phyloP scores from a whole-genome alignment of 345 rosid genomes.

The Ceriops decandra region DNA sequence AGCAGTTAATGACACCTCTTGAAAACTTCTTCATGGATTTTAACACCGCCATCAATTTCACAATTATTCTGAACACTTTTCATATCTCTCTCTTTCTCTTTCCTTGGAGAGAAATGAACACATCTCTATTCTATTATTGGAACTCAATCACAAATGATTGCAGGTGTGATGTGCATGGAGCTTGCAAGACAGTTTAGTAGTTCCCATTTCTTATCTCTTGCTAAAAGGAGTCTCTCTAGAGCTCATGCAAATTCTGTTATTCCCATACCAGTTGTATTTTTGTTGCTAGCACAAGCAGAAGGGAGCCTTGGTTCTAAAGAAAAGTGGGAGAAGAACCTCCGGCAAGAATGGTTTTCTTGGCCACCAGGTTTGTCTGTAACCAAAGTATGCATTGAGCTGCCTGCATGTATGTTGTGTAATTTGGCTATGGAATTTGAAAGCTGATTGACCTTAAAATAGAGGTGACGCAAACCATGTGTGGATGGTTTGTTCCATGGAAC shows the following conservation, averaged over 20 bases:
- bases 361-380: slow-evolving; percentile 58
- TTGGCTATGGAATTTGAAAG: not conserved
- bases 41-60: not conserved
- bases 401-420: not conserved
- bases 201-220: slow-evolving; percentile 50
- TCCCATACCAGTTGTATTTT: slow-evolving; percentile 65
- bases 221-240: slow-evolving; percentile 58
- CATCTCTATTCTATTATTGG: not conserved
- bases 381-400: not conserved
- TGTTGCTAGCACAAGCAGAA: slow-evolving; percentile 80
- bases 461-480: too few relatives aligned
- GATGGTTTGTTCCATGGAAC: too few relatives aligned
- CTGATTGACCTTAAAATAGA: not conserved
- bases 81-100: too few relatives aligned
- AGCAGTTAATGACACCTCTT: not conserved
- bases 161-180: slow-evolving; percentile 67
- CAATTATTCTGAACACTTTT: not conserved
- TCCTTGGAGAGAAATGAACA: too few relatives aligned
- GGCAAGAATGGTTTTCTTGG: slow-evolving; percentile 88
- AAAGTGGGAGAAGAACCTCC: slow-evolving; percentile 76
- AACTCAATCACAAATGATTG: slow-evolving; percentile 19
- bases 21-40: not conserved
- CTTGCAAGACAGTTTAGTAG: slow-evolving; percentile 58
- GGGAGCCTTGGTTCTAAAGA: slow-evolving; percentile 77
- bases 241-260: slow-evolving; percentile 40